phyloP scores from a whole-genome alignment of 2,329 filamentous ascomycete genomes.

The Penicillium sp. region DNA sequence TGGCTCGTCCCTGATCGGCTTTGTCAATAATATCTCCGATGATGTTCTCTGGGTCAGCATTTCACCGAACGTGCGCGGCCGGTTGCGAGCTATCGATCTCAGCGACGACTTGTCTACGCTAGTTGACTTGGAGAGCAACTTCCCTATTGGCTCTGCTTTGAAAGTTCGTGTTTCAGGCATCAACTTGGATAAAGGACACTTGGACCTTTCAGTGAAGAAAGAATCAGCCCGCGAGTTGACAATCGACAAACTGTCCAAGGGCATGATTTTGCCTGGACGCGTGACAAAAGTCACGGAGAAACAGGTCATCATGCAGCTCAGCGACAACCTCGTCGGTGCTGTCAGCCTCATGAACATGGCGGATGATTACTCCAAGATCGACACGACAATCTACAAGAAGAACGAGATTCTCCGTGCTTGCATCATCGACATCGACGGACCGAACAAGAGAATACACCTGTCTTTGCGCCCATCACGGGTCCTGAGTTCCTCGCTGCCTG shows the following conservation, averaged over 20 bases:
- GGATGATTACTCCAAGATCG: constrained; percentile 80
- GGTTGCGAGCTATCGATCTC: constrained; percentile 76
- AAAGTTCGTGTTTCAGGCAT: constrained; percentile 73
- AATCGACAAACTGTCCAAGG: constrained; percentile 68
- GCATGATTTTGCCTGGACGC: constrained; percentile 76
- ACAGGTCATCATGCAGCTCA: constrained; percentile 79
- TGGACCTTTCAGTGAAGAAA: constrained; percentile 80
- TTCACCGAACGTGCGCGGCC: constrained; percentile 80
- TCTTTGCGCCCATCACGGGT: constrained; percentile 85
- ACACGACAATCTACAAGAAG: constrained; percentile 70
- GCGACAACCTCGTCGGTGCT: constrained; percentile 72
- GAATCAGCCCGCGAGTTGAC: constrained; percentile 55
- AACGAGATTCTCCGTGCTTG: constrained; percentile 87
- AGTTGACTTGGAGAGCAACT: constrained; percentile 70
- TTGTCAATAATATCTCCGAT: constrained; percentile 82
- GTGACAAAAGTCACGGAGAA: constrained; percentile 83
- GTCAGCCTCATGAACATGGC: constrained; percentile 77
- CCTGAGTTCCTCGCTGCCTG: constrained; percentile 74
- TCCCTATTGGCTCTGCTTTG: constrained; percentile 85
- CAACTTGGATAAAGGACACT: constrained; percentile 66
- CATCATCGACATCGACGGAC: constrained; percentile 71
- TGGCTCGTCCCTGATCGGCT: constrained; percentile 71
- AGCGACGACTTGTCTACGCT: constrained; percentile 81
- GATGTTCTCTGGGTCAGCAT: constrained; percentile 87
- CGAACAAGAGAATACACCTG: constrained; percentile 79